Conservation (phyloP, 495 filamentous ascomycete species). For the Podospora australis region DNA sequence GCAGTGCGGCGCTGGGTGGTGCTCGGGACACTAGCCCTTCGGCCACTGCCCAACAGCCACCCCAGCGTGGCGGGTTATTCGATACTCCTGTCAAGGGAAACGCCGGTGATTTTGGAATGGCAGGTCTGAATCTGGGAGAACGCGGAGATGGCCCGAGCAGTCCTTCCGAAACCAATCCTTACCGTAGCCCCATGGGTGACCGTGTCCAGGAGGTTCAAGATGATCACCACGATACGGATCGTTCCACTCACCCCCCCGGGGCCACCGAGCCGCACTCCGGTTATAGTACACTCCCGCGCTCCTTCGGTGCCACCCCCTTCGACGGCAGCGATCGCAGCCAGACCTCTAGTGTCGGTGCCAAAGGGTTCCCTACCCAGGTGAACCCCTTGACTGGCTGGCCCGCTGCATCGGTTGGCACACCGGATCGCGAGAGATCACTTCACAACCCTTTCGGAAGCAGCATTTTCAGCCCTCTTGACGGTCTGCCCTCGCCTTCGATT, state of each 20-base stretch:
- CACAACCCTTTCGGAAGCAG: constrained; percentile 59
- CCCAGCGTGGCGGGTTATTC: constrained; percentile 34
- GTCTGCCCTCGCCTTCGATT: constrained; percentile 69
- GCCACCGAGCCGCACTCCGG: constrained; percentile 38
- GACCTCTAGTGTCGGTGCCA: constrained; percentile 74
- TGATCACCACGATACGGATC: constrained; percentile 57
- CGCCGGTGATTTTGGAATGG: constrained; percentile 70
- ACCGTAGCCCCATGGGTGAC: constrained; percentile 64
- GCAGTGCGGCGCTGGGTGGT: constrained; percentile 75
- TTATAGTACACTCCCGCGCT: constrained; percentile 42
- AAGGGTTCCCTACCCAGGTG: constrained; percentile 62
- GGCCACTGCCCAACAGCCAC: constrained; percentile 29
- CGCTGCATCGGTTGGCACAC: constrained; percentile 59
- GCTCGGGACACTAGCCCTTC: constrained; percentile 67
- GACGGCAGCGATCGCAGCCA: constrained; percentile 80
- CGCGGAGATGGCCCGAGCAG: constrained; percentile 53
- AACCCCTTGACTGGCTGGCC: constrained; percentile 66
- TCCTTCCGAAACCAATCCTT: constrained; percentile 96
- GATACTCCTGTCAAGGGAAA: constrained; percentile 55
- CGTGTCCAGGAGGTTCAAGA: constrained; percentile 65
- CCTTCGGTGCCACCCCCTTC: constrained; percentile 45
- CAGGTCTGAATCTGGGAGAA: constrained; percentile 61
- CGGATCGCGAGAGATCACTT: constrained; percentile 65
- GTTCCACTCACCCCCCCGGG: constrained; percentile 29
- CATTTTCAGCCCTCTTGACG: constrained; percentile 63